Conservation (phyloP, 106 monocot genomes). For the Triglochin maritima region DNA sequence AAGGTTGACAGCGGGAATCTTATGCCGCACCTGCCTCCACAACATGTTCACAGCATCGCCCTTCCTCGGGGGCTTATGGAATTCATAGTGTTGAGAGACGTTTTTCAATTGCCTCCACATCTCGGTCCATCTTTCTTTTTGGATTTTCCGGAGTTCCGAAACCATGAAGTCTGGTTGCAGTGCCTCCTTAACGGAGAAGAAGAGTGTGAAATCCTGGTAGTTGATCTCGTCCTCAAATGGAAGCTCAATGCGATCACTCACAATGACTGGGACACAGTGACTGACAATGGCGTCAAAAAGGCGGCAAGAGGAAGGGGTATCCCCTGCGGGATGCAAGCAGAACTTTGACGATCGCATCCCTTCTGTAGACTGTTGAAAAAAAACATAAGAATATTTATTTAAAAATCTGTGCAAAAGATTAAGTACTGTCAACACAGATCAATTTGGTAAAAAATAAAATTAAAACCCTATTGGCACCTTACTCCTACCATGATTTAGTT, state of each 20-base stretch:
- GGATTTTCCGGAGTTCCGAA: constrained; percentile 39
- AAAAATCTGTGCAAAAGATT: not conserved
- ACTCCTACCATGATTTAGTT: no score
- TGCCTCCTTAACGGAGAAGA: constrained; percentile 66
- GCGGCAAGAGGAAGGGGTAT: constrained; percentile 93
- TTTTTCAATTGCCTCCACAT: constrained; percentile 74
- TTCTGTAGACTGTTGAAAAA: constrained; percentile 42
- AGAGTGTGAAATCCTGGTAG: constrained; percentile 67
- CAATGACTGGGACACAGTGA: constrained; percentile 84
- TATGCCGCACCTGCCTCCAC: constrained; percentile 69
- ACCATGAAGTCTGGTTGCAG: constrained; percentile 47
- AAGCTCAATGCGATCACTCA: constrained; percentile 85
- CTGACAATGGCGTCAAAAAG: constrained; percentile 94
- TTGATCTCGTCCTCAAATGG: constrained; percentile 87
- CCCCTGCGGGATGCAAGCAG: constrained; percentile 91
- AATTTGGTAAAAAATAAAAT: no score
- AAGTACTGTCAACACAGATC: no score
- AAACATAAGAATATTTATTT: not conserved
- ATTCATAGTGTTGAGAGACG: constrained; percentile 69
- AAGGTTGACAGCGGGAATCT: constrained; percentile 57
- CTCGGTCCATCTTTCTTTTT: constrained; percentile 51
- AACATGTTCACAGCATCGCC: constrained; percentile 93
- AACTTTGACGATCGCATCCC: constrained; percentile 94
- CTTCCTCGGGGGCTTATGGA: constrained; percentile 44
- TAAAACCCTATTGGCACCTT: no score